Evolutionary conservation across 192 early-diverging fungal species (phyloP).

Genomic region (Ambispora gerdemannii): DNA sequence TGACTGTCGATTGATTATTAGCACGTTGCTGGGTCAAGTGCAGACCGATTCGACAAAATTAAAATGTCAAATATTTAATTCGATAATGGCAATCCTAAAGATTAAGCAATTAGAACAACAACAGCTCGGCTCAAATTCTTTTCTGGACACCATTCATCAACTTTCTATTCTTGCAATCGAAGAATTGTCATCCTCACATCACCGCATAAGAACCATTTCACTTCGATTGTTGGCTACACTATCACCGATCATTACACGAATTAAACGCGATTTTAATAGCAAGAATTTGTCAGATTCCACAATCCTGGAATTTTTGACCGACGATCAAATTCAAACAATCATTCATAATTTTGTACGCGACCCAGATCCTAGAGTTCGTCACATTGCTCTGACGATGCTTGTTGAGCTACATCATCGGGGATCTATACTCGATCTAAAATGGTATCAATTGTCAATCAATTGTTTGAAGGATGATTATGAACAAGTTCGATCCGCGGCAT

Average conservation of each 20-base stretch:
- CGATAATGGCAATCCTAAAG: constrained; percentile 27
- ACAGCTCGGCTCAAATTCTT: not conserved
- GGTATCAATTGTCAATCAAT: constrained; percentile 64
- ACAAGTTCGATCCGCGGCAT: constrained; percentile 66
- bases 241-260: constrained; percentile 33
- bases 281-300: not conserved
- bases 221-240: constrained; percentile 45
- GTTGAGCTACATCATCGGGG: constrained; percentile 47
- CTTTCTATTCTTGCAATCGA: constrained; percentile 37
- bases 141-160: constrained; percentile 33
- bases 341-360: constrained; percentile 50
- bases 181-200: constrained; percentile 48
- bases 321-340: constrained; percentile 45
- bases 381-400: constrained; percentile 45
- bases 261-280: not conserved
- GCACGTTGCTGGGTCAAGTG: constrained; percentile 39
- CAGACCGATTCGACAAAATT: constrained; percentile 40
- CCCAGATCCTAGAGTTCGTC: constrained; percentile 51
- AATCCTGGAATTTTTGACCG: constrained; percentile 26
- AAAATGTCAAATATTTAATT: constrained; percentile 26
- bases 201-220: constrained; percentile 46
- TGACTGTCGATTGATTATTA: constrained; percentile 33
- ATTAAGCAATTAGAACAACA: constrained; percentile 25
- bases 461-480: constrained; percentile 68
- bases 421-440: constrained; percentile 43